These are phyloP conservation scores for Chytriomyces sp. DNA, from an alignment of 192 early-diverging fungal genomes.

Conservation along the genomic window DNA sequence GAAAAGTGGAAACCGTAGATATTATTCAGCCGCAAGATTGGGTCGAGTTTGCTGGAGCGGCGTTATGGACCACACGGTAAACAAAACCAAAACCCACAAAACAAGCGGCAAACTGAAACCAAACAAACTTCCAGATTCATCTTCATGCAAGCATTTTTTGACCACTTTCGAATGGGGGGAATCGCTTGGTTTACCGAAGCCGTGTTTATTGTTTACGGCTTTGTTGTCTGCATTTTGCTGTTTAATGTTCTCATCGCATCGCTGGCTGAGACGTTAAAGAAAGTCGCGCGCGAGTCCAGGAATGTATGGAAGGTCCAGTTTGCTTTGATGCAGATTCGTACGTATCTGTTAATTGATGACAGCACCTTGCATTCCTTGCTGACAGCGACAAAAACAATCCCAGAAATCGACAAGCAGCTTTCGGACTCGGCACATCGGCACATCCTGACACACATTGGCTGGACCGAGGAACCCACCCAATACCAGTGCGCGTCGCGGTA, in stretches of 20 bases:
- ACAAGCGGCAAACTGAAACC: slow-evolving; percentile 9
- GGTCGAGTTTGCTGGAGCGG: slow-evolving; percentile 24
- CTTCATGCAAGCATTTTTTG: slow-evolving; percentile 13
- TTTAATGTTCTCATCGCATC: slow-evolving; percentile 39
- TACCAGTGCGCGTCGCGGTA: slow-evolving; percentile 14
- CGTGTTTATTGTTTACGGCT: slow-evolving; percentile 25
- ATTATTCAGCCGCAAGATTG: slow-evolving; percentile 16
- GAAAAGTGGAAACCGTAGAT: background rate
- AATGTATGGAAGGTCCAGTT: slow-evolving; percentile 29
- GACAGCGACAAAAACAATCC: background rate
- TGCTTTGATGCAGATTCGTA: slow-evolving; percentile 27
- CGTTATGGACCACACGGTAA: slow-evolving; percentile 28
- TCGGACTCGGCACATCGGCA: background rate
- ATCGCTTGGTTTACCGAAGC: slow-evolving; percentile 29
- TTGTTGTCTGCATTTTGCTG: slow-evolving; percentile 22
- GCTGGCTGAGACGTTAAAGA: slow-evolving; percentile 25
- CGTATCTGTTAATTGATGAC: background rate
- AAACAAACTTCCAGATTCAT: background rate
- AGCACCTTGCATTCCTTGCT: background rate
- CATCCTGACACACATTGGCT: slow-evolving; percentile 19
- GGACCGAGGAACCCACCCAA: background rate
- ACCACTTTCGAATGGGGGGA: slow-evolving; percentile 11
- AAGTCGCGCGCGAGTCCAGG: slow-evolving; percentile 17
- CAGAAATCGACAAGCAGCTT: slow-evolving; percentile 27
- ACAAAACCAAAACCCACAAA: slow-evolving; percentile 18